Base-by-base conservation (phyloP, 495 filamentous ascomycete genomes). In the Immersiella caudata region DNA sequence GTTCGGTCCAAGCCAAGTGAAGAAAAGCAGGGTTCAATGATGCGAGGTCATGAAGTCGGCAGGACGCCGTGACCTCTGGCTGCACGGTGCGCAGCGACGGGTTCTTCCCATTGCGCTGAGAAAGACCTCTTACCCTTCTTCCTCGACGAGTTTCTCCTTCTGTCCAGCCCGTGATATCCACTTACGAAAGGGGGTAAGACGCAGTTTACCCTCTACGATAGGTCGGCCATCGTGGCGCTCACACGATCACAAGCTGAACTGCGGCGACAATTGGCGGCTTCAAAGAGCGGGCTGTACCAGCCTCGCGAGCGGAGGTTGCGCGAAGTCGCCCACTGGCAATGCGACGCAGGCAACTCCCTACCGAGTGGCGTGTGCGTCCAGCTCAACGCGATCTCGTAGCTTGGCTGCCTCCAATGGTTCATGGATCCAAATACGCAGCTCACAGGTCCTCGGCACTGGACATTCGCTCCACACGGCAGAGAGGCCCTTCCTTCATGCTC, bases 1-100 rank as follows among this genome's bases (percentile, higher is more conserved):
- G 74, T 71, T 73, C 69, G 56, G 56, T 25, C 56, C 22, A 59
- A 20, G 56, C 56, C 33, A 59, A 20, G 55, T 66, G 64, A 35
- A 29, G 22, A 20, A 60, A 33, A 26, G 26, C 16, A 64, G 46
- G 33, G 25, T 12, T n/a, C 16, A 58, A 26, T 59, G 24, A 55
- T 55, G 52, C 35, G 6, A 27, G 27, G 7, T 46, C 52, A 26
- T 5, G 21, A 27, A 33, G 57, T 60, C 57, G 25, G 52, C 52
- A 55, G 52, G 52, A 11, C 52, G 24, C 56, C 26, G 24, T 33
- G 24, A 59, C 56, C 26, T 59, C 56, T 25, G 9, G 7, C 56
- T 33, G 65, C 58, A 33, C 35, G 60, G 33, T 22, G 33, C 29
- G 29, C 54, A 57, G 54, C 22, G 54, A 57, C 22, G 54, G 40